Evolutionary conservation across 2,329 filamentous ascomycete species (phyloP).

Genomic region (Juglanconis sp.): DNA sequence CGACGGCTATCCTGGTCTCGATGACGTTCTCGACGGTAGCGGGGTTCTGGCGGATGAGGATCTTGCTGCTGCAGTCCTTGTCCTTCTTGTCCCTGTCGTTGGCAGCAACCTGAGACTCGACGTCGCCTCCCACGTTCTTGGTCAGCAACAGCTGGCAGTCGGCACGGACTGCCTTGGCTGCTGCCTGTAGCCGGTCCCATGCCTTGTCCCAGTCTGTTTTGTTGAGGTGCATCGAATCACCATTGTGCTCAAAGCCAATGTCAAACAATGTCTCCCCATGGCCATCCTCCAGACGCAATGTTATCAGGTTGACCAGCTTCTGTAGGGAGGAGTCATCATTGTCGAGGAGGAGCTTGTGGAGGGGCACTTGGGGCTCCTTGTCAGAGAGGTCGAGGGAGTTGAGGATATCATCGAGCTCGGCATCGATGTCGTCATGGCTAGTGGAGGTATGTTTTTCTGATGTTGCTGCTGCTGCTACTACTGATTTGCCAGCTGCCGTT

Average conservation of each 20-base stretch:
- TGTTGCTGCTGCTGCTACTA: constrained; percentile 22
- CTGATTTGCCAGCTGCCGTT: constrained; percentile 20
- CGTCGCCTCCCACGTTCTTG: constrained; percentile 78
- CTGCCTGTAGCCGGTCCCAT: constrained; percentile 60
- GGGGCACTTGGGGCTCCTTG: constrained; percentile 59
- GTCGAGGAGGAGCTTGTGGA: constrained; percentile 74
- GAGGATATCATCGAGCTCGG: constrained; percentile 87
- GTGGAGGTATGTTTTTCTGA: constrained; percentile 27
- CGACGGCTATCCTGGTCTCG: constrained; percentile 92
- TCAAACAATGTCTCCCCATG: constrained; percentile 90
- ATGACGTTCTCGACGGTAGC: constrained; percentile 80
- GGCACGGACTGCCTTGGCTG: constrained; percentile 63
- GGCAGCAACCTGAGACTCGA: constrained; percentile 62
- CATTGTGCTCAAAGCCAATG: constrained; percentile 84
- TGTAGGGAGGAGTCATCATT: constrained; percentile 57
- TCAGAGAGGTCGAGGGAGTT: constrained; percentile 83
- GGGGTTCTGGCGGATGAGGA: constrained; percentile 76
- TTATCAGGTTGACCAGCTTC: constrained; percentile 63
- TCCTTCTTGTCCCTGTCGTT: constrained; percentile 70
- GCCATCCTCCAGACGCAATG: constrained; percentile 72
- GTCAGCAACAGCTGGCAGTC: constrained; percentile 82
- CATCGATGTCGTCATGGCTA: constrained; percentile 53
- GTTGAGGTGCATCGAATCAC: constrained; percentile 76
- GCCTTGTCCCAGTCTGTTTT: constrained; percentile 74
- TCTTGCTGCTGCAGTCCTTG: constrained; percentile 76